Percentiles rank a stretch among this genome's conserved stretches.
Conservation (phyloP, 2,329 filamentous ascomycete species). For the Nectriaceae sp. region DNA sequence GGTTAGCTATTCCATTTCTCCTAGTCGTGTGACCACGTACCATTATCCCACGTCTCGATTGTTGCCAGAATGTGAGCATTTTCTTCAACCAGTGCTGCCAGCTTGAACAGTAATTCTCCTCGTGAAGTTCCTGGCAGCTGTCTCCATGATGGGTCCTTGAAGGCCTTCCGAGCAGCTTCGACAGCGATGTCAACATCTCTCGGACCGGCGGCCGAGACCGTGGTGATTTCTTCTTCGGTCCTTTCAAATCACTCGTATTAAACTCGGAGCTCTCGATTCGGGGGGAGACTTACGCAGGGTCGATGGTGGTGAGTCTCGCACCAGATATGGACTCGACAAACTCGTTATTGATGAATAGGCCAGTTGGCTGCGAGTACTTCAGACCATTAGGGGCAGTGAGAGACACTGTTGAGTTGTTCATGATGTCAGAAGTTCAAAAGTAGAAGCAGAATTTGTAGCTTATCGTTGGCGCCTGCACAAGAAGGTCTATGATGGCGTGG, state of each 20-base stretch:
- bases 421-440: too few species aligned
- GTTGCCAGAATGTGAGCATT: slow-evolving; percentile 52
- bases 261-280: neutral
- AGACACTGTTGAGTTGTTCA: too few species aligned
- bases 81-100: slow-evolving; percentile 61
- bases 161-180: slow-evolving; percentile 60
- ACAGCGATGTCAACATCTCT: slow-evolving; percentile 33
- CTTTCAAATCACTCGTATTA: slow-evolving; percentile 9
- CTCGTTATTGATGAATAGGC: too few species aligned
- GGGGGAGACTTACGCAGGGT: slow-evolving; percentile 28
- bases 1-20: too few species aligned
- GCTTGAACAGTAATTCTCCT: slow-evolving; percentile 67
- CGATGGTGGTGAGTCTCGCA: slow-evolving; percentile 29
- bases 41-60: slow-evolving; percentile 70
- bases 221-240: slow-evolving; percentile 30
- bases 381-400: slow-evolving; percentile 69
- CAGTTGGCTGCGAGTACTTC: slow-evolving; percentile 70
- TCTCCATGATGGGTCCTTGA: slow-evolving; percentile 68
- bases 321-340: too few species aligned
- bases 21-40: too few species aligned
- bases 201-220: slow-evolving; percentile 31
- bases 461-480: too few species aligned
- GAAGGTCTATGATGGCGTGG: too few species aligned
- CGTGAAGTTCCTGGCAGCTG: slow-evolving; percentile 65
- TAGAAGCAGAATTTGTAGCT: too few species aligned